A percentile compares a stretch with the other conserved stretches of the same genome.
These are phyloP conservation scores for Bretschneidera sinensis DNA, from an alignment of 345 rosid species.

Conservation along the genomic window DNA sequence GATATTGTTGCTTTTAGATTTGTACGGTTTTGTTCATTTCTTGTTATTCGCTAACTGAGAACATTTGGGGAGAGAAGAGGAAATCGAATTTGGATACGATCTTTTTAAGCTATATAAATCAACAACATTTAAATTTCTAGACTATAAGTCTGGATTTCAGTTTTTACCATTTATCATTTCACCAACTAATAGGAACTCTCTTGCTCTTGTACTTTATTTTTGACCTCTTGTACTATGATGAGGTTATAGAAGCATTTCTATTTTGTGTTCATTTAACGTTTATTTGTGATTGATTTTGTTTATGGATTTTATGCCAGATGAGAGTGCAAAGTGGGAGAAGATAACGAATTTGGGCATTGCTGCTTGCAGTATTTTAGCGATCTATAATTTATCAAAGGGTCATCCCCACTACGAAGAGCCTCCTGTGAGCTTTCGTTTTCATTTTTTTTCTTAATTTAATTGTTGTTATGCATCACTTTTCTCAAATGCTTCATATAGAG, in stretches of 20 bases:
- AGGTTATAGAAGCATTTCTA: neutral
- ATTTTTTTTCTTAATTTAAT: neutral
- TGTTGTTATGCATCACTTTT: neutral
- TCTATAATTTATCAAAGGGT: constrained; percentile 67
- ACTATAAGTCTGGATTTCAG: neutral
- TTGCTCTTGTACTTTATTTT: no score
- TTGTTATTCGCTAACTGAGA: neutral
- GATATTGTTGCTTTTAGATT: neutral
- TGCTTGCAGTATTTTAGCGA: constrained; percentile 53
- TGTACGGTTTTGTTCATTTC: neutral
- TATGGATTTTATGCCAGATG: constrained; percentile 36
- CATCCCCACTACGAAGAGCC: constrained; percentile 85
- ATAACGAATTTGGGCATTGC: constrained; percentile 69
- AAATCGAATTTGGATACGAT: neutral
- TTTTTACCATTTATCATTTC: constrained; percentile 2
- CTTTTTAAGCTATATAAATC: neutral
- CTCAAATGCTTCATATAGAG: neutral
- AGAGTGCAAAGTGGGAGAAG: constrained; percentile 92
- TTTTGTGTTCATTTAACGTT: neutral
- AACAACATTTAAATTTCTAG: neutral
- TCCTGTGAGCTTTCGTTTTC: constrained; percentile 51
- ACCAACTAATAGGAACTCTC: neutral
- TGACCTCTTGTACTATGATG: neutral
- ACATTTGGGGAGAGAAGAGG: neutral
- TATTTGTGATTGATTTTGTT: neutral